Evolutionary conservation across 1,284 basidiomycete genomes (phyloP).

Genomic region (Coniophora puteana): DNA sequence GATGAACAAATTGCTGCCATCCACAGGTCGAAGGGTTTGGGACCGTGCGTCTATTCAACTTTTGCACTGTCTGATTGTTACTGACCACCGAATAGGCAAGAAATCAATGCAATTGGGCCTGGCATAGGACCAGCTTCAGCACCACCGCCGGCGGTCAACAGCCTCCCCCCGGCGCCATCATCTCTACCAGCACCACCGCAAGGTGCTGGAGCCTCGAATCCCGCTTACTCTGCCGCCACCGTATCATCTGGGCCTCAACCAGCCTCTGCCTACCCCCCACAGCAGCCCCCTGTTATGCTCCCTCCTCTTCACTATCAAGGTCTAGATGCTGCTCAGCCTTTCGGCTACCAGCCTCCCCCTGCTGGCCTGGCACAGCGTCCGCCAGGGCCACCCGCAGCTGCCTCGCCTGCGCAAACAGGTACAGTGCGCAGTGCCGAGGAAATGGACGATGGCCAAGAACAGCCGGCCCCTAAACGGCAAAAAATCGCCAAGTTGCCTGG

Average conservation of each 20-base stretch:
- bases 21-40: conserved; percentile 84
- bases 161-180: conserved; percentile 59
- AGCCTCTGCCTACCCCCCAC: conserved; percentile 57
- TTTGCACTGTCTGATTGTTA: conserved; percentile 8
- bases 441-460: conserved; percentile 66
- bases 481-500: conserved; percentile 78
- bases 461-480: conserved; percentile 79
- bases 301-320: conserved; percentile 81
- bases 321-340: conserved; percentile 69
- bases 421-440: conserved; percentile 74
- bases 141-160: conserved; percentile 56
- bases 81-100: conserved; percentile 46
- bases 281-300: conserved; percentile 71
- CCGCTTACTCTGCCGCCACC: conserved; percentile 68
- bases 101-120: conserved; percentile 72
- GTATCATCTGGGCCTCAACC: conserved; percentile 80
- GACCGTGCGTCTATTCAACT: conserved; percentile 76
- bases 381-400: conserved; percentile 45
- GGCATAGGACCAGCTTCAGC: conserved; percentile 77
- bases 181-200: conserved; percentile 63
- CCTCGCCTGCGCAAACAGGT: conserved; percentile 48
- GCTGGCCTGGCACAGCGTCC: conserved; percentile 46
- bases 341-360: conserved; percentile 70
- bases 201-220: conserved; percentile 37
- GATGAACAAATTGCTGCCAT: conserved; percentile 95